A percentile compares a stretch with the other conserved stretches of the same genome.
Evolutionary conservation across 1,284 basidiomycete species (phyloP).

Genomic region (Leccinum subspadiceum): DNA sequence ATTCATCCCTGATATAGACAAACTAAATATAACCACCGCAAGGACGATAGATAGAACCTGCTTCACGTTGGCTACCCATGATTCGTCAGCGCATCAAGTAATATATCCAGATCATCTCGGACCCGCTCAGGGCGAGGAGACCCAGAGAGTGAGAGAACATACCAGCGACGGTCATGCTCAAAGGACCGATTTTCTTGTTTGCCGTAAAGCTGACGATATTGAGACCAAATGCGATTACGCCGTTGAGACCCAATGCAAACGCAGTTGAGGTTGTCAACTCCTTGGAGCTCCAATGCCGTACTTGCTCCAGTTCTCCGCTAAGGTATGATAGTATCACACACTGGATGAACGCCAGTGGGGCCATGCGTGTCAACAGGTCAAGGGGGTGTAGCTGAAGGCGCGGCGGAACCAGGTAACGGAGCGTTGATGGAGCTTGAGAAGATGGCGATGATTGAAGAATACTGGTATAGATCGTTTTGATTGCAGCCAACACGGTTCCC

Average conservation of each 20-base stretch:
- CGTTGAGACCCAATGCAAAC: slow-evolving; percentile 70
- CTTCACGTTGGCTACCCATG: slow-evolving; percentile 77
- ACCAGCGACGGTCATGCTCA: slow-evolving; percentile 89
- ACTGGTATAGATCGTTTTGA: slow-evolving; percentile 91
- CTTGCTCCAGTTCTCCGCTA: slow-evolving; percentile 75
- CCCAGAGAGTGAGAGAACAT: slow-evolving; percentile 20
- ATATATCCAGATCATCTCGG: neutral
- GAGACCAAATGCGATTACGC: slow-evolving; percentile 82
- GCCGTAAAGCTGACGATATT: slow-evolving; percentile 93
- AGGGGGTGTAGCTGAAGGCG: slow-evolving; percentile 73
- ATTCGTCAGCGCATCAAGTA: slow-evolving; percentile 1
- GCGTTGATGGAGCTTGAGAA: slow-evolving; percentile 15
- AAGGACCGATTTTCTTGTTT: slow-evolving; percentile 83
- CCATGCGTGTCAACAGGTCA: slow-evolving; percentile 81
- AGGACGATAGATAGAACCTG: slow-evolving; percentile 90
- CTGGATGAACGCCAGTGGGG: slow-evolving; percentile 85
- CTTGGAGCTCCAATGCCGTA: slow-evolving; percentile 50
- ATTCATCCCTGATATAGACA: slow-evolving; percentile 78
- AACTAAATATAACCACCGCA: slow-evolving; percentile 80
- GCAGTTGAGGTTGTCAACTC: slow-evolving; percentile 53
- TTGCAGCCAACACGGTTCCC: slow-evolving; percentile 84
- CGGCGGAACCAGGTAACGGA: slow-evolving; percentile 40
- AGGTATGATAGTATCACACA: slow-evolving; percentile 74
- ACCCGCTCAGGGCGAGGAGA: neutral
- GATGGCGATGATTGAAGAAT: slow-evolving; percentile 57